phyloP scores from a whole-genome alignment of 768 basidiomycete genomes.

The Lactarius deliciosus region DNA sequence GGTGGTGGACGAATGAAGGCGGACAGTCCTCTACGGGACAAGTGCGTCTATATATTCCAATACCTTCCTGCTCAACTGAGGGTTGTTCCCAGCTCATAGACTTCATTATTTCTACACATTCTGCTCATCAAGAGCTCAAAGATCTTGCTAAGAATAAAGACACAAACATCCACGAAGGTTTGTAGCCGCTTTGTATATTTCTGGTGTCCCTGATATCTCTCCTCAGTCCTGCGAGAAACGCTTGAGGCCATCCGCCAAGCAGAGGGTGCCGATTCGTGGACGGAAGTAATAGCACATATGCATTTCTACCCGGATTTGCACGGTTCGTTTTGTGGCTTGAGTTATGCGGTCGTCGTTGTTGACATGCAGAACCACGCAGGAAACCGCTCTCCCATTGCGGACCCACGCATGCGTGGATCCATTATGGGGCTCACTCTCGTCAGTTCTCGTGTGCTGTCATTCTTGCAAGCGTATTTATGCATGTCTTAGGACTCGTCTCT shows the following conservation, averaged over 20 bases:
- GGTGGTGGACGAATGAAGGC: constrained; percentile 99
- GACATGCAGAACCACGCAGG: constrained; percentile 45
- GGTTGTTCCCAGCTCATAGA: constrained; percentile 69
- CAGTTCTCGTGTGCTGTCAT: constrained; percentile 26
- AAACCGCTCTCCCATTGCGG: constrained; percentile 94
- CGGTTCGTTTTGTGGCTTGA: constrained; percentile 45
- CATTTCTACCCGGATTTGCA: constrained; percentile 97
- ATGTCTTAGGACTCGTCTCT: constrained; percentile 61
- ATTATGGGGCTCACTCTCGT: constrained; percentile 84
- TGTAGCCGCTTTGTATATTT: constrained; percentile 23
- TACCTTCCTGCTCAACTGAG: not conserved
- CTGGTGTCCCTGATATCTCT: not conserved
- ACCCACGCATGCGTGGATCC: constrained; percentile 92
- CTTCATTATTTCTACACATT: constrained; percentile 90
- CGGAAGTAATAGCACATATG: constrained; percentile 85
- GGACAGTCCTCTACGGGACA: constrained; percentile 99
- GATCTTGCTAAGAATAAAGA: constrained; percentile 58
- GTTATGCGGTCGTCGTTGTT: not conserved
- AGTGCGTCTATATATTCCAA: constrained; percentile 37
- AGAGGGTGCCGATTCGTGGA: constrained; percentile 55
- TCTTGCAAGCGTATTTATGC: not conserved
- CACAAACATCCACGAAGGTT: constrained; percentile 59
- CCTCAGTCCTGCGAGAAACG: constrained; percentile 66
- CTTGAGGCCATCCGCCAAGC: constrained; percentile 67
- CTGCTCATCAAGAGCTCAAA: constrained; percentile 72